Conservation (phyloP, 2,329 filamentous ascomycete species). For the Sarocladiaceae sp. region DNA sequence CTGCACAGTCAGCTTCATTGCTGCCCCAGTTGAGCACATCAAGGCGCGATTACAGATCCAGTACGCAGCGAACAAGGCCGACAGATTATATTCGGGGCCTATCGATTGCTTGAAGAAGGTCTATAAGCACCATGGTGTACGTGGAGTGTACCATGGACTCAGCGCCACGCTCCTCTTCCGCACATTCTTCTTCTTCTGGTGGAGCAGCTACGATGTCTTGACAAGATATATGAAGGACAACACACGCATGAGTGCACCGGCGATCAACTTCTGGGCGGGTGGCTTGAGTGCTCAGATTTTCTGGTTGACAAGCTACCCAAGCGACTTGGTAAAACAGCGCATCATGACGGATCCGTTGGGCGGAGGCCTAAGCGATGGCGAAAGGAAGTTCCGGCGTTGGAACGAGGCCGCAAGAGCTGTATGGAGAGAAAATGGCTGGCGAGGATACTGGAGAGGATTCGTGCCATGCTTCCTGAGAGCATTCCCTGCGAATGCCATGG, state of each 20-base stretch:
- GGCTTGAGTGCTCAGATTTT: slow-evolving; percentile 91
- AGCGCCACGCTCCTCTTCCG: slow-evolving; percentile 83
- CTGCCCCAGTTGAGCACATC: slow-evolving; percentile 90
- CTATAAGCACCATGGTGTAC: slow-evolving; percentile 65
- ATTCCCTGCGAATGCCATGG: slow-evolving; percentile 94
- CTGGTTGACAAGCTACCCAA: slow-evolving; percentile 89
- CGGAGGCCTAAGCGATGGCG: slow-evolving; percentile 61
- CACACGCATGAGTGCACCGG: slow-evolving; percentile 69
- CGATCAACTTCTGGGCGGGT: slow-evolving; percentile 95
- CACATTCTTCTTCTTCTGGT: slow-evolving; percentile 96
- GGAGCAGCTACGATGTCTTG: slow-evolving; percentile 89
- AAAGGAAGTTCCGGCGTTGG: slow-evolving; percentile 70
- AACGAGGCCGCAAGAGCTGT: slow-evolving; percentile 73
- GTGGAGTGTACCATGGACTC: slow-evolving; percentile 82
- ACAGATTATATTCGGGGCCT: slow-evolving; percentile 79
- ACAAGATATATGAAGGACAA: slow-evolving; percentile 61
- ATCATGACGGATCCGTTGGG: slow-evolving; percentile 95
- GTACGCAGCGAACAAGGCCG: slow-evolving; percentile 74
- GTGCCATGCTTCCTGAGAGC: slow-evolving; percentile 89
- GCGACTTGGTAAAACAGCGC: slow-evolving; percentile 90
- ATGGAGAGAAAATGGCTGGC: slow-evolving; percentile 69
- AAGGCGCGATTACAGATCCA: slow-evolving; percentile 94
- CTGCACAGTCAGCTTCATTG: slow-evolving; percentile 86
- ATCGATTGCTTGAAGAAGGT: slow-evolving; percentile 77
- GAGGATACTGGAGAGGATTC: slow-evolving; percentile 90